Evolutionary conservation across 352 stramenopile species (phyloP).

Genomic region (Pythium phragmiticola): DNA sequence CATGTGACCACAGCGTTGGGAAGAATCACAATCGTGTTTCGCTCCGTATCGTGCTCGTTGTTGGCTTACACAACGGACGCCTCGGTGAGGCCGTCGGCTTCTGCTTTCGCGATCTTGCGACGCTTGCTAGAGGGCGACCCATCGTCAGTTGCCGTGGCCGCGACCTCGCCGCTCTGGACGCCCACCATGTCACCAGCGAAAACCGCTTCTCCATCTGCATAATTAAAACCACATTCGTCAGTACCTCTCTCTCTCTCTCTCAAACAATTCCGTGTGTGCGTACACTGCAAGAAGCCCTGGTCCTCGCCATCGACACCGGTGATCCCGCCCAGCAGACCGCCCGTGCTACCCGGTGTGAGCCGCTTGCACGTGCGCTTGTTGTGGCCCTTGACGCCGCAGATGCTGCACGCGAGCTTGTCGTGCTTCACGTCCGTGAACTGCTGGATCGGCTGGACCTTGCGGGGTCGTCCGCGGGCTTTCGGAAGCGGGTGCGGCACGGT

Average conservation of each 20-base stretch:
- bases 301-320: conserved; percentile 22
- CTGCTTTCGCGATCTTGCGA: conserved; percentile 16
- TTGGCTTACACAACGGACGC: conserved; percentile 14
- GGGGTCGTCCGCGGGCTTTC: conserved; percentile 59
- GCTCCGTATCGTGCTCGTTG: background rate
- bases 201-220: conserved; percentile 25
- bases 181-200: conserved; percentile 19
- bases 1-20: background rate
- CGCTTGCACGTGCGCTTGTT: conserved; percentile 86
- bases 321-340: conserved; percentile 18
- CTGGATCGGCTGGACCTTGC: conserved; percentile 82
- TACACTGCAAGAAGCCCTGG: conserved; percentile 22
- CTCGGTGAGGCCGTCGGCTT: conserved; percentile 17
- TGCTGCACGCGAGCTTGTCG: conserved; percentile 74
- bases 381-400: conserved; percentile 80
- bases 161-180: conserved; percentile 5
- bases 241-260: background rate
- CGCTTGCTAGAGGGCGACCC: conserved; percentile 21
- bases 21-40: background rate
- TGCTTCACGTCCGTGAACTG: conserved; percentile 67
- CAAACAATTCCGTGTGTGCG: background rate
- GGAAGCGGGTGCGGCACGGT: conserved; percentile 55
- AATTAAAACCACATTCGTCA: background rate
- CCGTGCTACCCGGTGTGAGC: conserved; percentile 17
- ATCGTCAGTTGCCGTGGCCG: background rate